Evolutionary conservation across 1,284 basidiomycete species (phyloP), one percentile per base, ranked within the genome.

Genomic region (Puccinia polysora): DNA sequence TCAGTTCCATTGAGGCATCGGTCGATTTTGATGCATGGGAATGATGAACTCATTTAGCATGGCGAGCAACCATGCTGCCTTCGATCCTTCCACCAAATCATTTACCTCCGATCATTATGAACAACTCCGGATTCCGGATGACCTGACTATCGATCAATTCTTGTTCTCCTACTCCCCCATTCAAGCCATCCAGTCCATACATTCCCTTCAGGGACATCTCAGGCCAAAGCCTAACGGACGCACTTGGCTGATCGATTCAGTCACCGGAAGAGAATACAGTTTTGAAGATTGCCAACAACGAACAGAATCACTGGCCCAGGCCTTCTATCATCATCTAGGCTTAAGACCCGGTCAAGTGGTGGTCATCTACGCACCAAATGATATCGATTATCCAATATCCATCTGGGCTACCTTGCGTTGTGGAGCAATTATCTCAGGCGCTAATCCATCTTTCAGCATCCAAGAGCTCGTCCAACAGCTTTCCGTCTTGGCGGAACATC

Each of bases 331-430:
- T n/a, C 43, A 63, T 63, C 43, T 63, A 18, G 38, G 30, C n/a
- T 43, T 63, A 14, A 25, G 49, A n/a, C 30, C 60, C 15, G 60
- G 49, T 23, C 23, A 56, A 28, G 43, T 63, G 14, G 23, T 63
- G 18, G 25, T n/a, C 18, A 45, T 63, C 4, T 63, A 45, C 28
- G 60, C 60, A 45, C 43, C 60, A 28, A 63, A 63, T 63, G 20
- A 63, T 45, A 63, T 63, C 23, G 89, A 90, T 78, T 91, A 89
- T 74, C 85, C 86, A 0, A 81, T 86, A 8, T 82, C 82, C 1
- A 81, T 90, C 12, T 91, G 90, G 89, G 90, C 88, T 1, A 80
- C 83, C 0, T 89, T 90, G 75, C 84, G 85, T 50, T 80, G 90
- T 14, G 89, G 89, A 12, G 89, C 82, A 2, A 84, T 88, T 64